These are phyloP conservation scores for Trichothecium sympodiale DNA, from an alignment of 2,329 filamentous ascomycete genomes.

Conservation along the genomic window DNA sequence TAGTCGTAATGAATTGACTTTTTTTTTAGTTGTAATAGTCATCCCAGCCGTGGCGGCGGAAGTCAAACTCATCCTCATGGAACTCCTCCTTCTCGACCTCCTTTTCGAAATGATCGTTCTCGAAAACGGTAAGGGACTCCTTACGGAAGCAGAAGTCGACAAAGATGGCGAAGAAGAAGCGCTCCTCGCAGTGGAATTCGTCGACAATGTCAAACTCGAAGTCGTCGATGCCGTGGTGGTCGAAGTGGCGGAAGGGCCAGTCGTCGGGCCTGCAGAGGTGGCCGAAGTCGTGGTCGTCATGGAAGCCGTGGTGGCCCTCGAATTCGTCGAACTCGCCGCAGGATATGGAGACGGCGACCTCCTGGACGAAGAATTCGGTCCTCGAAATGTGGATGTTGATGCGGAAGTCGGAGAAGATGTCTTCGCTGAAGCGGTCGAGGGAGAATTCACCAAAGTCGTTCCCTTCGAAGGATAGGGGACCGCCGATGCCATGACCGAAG, in stretches of 20 bases:
- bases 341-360: constrained; percentile 6
- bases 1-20: too few species aligned
- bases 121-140: too few species aligned
- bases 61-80: neutral
- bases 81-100: neutral
- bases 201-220: constrained; percentile 11
- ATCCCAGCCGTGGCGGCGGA: too few species aligned
- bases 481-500: too few species aligned
- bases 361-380: constrained; percentile 5
- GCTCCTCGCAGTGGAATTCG: constrained; percentile 7
- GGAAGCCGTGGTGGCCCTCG: too few species aligned
- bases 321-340: constrained; percentile 5
- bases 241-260: constrained; percentile 9
- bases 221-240: constrained; percentile 10
- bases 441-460: constrained; percentile 5
- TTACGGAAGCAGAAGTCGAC: constrained; percentile 11
- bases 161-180: constrained; percentile 13
- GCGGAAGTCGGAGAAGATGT: constrained; percentile 2
- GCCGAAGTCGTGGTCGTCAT: too few species aligned
- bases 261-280: constrained; percentile 12
- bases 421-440: constrained; percentile 4
- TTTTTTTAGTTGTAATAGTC: too few species aligned
- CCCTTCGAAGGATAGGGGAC: constrained; percentile 4
- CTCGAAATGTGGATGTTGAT: constrained; percentile 6
- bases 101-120: neutral